Percentiles rank a stretch among this genome's conserved stretches.
Evolutionary conservation across 2,329 filamentous ascomycete species (phyloP).

Genomic region (Chaetomiaceae sp.): DNA sequence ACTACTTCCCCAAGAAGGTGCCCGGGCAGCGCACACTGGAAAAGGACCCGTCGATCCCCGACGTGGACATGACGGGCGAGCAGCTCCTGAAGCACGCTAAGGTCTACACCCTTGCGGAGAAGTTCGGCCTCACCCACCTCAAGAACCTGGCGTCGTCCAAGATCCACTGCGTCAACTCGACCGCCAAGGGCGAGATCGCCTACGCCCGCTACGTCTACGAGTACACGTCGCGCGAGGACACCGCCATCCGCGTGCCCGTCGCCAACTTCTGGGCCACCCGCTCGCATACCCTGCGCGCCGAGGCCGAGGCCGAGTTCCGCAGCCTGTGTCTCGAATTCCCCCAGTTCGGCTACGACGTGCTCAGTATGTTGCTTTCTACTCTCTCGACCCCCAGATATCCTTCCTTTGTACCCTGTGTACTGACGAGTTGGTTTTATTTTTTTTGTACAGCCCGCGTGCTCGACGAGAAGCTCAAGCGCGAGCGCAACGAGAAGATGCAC

Average conservation of each 20-base stretch:
- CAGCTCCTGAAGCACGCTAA: slow-evolving; percentile 84
- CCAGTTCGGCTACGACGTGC: slow-evolving; percentile 87
- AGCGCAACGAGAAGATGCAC: slow-evolving; percentile 55
- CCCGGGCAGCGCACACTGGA: slow-evolving; percentile 62
- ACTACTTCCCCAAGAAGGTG: slow-evolving; percentile 74
- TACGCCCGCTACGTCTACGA: slow-evolving; percentile 89
- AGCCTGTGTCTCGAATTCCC: slow-evolving; percentile 81
- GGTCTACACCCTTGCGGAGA: slow-evolving; percentile 82
- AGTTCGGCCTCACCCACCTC: slow-evolving; percentile 61
- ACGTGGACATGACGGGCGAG: slow-evolving; percentile 68
- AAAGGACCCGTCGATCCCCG: slow-evolving; percentile 56
- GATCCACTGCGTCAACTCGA: slow-evolving; percentile 86
- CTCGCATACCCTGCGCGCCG: slow-evolving; percentile 72
- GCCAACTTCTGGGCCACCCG: slow-evolving; percentile 86
- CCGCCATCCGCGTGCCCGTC: slow-evolving; percentile 70
- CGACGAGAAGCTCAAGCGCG: slow-evolving; percentile 61
- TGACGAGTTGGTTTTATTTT: no score
- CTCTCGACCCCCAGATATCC: slow-evolving; percentile 26
- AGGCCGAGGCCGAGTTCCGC: slow-evolving; percentile 82
- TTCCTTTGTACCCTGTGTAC: background rate
- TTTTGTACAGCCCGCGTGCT: slow-evolving; percentile 48
- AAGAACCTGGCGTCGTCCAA: slow-evolving; percentile 77
- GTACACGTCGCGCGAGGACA: slow-evolving; percentile 63
- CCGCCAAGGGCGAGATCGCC: slow-evolving; percentile 80
- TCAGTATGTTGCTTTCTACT: no score